Evolutionary conservation across 1,284 basidiomycete genomes (phyloP), one percentile per base, ranked within the genome.

Genomic region (Sanguinoderma infundibulare): DNA sequence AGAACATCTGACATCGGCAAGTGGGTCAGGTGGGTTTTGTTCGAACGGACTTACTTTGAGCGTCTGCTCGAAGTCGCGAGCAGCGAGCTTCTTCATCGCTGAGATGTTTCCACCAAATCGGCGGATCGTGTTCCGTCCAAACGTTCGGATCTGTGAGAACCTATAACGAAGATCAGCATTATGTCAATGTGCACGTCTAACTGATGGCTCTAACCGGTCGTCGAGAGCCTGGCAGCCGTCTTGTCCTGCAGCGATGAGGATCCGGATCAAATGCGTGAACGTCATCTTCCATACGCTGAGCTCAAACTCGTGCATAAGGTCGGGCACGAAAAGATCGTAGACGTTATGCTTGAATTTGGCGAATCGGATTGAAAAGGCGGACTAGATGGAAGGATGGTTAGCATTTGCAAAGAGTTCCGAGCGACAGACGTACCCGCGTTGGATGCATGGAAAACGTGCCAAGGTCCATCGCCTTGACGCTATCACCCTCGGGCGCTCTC

Each of bases 1-100:
- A 97, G 79, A 4, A 98, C 95, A 28, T 87, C 89, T 22, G 83
- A 75, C 63, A 98, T 81, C 15, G 95, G 91, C 50, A 98, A 80
- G 77, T 95, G 92, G 39, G 82, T 80, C 49, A 94, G 93, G 73
- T 94, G 89, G 53, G 85, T 77, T 46, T 83, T n/a, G n/a, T n/a
- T n/a, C n/a, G n/a, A n/a, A n/a, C n/a, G n/a, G n/a, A n/a, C 40
- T n/a, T 32, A 72, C 71, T 65, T 75, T 70, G 0, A 76, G 51
- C 0, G 74, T 51, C 46, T 75, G 72, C 49, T 76, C 72, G 47
- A 67, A 76, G 49, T 74, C 70, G 2, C 72, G 66, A 10, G 71
- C 73, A 0, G 73, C 72, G 0, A 74, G 53, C 35, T 73, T 67
- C 56, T 70, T 72, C 64, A 74, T 65, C 0, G 50, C 71, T 3